Evolutionary conservation across 2,329 filamentous ascomycete species (phyloP), one percentile per base, ranked within the genome.

Genomic region (Fusarium euwallaceae): DNA sequence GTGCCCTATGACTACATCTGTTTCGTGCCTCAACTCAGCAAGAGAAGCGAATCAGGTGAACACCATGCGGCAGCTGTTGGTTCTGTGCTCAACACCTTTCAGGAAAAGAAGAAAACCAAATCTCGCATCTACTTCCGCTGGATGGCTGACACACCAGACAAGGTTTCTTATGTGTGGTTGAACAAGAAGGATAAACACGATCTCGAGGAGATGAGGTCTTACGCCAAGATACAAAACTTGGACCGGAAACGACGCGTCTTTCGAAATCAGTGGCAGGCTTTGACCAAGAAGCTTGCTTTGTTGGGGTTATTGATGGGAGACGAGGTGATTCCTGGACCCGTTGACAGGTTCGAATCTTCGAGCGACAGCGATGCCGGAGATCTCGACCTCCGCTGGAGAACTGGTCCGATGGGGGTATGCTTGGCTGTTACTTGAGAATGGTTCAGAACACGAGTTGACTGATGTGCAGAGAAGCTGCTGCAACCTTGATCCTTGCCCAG

Each of bases 231-330:
- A 5, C 59, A 64, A 41, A n/a, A 17, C 43, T 22, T n/a, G 17
- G 53, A 37, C 6, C 27, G 59, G 11, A 68, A 61, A 14, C 20
- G 43, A 8, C 56, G 37, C 45, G 59, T 64, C 14, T 74, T 74
- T 22, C 64, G 53, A 32, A 61, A 70, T 17, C 70, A 70, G n/a
- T 74, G 72, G 72, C 60, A 56, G 14, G 53, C 27, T 4, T 17
- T 74, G 17, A 74, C 69, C 12, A 72, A 61, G 22, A 67, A 61
- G 17, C 20, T 67, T 17, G 66, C 72, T 9, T 22, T 51, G 43
- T 59, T 70, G 29, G 72, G 70, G 10, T 53, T 74, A 36, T 39
- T 72, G 37, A 67, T 74, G 45, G 70, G 72, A 9, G 69, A 74
- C 37, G 61, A 71, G 45, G 22, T 65, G 32, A 16, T 73, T 36